phyloP scores from a whole-genome alignment of 768 basidiomycete genomes.

The Coprinopsis cinerea region DNA sequence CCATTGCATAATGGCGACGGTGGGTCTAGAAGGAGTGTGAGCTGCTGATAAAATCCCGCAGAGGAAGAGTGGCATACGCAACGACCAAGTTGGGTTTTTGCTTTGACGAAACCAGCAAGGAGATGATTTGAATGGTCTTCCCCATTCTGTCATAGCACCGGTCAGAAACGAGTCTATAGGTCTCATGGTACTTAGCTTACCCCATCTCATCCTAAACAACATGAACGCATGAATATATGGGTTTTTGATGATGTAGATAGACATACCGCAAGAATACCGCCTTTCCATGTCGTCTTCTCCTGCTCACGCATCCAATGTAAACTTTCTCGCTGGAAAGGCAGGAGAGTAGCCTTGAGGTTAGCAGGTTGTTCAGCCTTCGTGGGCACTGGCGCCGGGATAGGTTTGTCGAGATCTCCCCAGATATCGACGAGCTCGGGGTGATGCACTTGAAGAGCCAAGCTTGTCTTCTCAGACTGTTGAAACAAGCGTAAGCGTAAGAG shows the following conservation, averaged over 20 bases:
- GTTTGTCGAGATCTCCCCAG: slow-evolving; percentile 81
- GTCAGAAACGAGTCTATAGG: slow-evolving; percentile 7
- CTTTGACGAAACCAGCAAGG: slow-evolving; percentile 75
- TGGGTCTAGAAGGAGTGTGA: slow-evolving; percentile 30
- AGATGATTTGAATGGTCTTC: slow-evolving; percentile 95
- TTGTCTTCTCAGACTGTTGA: slow-evolving; percentile 62
- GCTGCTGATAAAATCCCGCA: slow-evolving; percentile 46
- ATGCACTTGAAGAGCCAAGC: slow-evolving; percentile 54
- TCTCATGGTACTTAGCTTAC: slow-evolving; percentile 33
- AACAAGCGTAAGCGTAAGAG: slow-evolving; percentile 9
- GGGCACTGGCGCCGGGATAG: slow-evolving; percentile 56
- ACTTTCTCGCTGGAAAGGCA: slow-evolving; percentile 96
- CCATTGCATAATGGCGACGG: slow-evolving; percentile 75
- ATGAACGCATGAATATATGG: not conserved
- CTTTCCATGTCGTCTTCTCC: slow-evolving; percentile 80
- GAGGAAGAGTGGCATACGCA: slow-evolving; percentile 51
- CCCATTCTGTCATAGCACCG: slow-evolving; percentile 58
- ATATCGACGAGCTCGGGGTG: slow-evolving; percentile 80
- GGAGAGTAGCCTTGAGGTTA: slow-evolving; percentile 75
- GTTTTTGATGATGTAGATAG: not conserved
- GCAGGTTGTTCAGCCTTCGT: slow-evolving; percentile 71
- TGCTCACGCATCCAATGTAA: slow-evolving; percentile 95
- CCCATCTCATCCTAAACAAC: slow-evolving; percentile 82
- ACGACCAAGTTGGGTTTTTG: slow-evolving; percentile 85
- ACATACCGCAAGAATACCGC: slow-evolving; percentile 87